Percentiles rank a stretch among this genome's conserved stretches.
phyloP scores from a whole-genome alignment of 352 stramenopile genomes.

The Pythium coloratum region DNA sequence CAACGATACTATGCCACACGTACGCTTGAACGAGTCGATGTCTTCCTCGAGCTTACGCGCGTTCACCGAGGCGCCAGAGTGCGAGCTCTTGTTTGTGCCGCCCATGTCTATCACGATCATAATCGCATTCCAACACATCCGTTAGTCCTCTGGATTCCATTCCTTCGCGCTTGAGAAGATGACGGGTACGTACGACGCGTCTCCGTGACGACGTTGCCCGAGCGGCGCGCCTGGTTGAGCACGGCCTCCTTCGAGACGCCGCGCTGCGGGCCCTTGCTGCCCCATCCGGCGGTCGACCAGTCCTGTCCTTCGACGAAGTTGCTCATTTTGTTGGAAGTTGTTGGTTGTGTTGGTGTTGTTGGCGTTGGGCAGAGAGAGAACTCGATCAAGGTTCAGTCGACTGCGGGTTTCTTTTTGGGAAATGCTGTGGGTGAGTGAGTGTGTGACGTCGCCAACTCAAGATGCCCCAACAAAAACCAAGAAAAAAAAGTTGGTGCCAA shows the following conservation, averaged over 20 bases:
- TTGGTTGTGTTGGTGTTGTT: constrained; percentile 12
- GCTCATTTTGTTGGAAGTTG: constrained; percentile 23
- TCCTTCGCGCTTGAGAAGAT: background rate
- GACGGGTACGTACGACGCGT: constrained; percentile 54
- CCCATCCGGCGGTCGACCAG: constrained; percentile 71
- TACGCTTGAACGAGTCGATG: constrained; percentile 89
- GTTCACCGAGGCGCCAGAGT: constrained; percentile 75
- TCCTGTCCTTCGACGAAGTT: constrained; percentile 81
- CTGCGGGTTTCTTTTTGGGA: constrained; percentile 4
- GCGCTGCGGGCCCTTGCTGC: constrained; percentile 59
- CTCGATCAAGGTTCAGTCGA: background rate
- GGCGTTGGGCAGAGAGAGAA: background rate
- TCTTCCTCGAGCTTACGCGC: constrained; percentile 91
- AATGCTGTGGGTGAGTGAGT: background rate
- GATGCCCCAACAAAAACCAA: constrained; percentile 1
- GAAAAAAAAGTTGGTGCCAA: background rate
- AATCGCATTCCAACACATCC: background rate
- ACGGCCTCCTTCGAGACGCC: constrained; percentile 63
- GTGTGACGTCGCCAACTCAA: constrained; percentile 14
- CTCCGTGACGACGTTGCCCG: constrained; percentile 72
- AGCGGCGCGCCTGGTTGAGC: constrained; percentile 72
- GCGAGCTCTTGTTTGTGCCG: constrained; percentile 86
- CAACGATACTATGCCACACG: constrained; percentile 23
- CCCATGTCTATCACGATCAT: constrained; percentile 43
- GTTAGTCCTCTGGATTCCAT: background rate